Base-by-base conservation (phyloP, 176 grass and related monocot species). In the Rhynchospora breviuscula region DNA sequence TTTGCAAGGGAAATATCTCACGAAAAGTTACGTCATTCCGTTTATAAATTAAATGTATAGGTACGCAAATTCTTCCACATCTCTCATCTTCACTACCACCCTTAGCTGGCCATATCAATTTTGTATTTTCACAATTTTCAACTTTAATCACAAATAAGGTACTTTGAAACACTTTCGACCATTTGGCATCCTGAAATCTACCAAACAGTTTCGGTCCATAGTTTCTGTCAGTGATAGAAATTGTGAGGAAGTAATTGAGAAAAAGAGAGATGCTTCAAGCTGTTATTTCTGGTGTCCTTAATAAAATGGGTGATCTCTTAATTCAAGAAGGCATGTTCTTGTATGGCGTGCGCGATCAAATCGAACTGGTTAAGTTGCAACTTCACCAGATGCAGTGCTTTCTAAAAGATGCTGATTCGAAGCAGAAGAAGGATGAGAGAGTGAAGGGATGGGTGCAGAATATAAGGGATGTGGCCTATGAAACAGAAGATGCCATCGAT, bases 371-470 rank as follows among this genome's bases (percentile, higher is more conserved):
- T 35, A 35, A 46, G 67, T 46, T 35, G 15, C 35, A 72, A 14
- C 67, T 72, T 43, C 35, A 72, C 35, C 29, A 46, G 67, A 72
- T 46, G 29, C 26, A 72, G 31, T 72, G 67, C 67, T 72, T 72
- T n/a, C 26, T 72, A 72, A 72, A 72, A n/a, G 67, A 72, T 46
- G 67, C 67, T 0, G 67, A 72, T 43, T 72, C 67, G 2, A 40
- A 35, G 6, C 67, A 72, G 67, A 72, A 72, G 17, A 72, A 35
- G 31, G 67, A 72, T 46, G 67, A 72, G 67, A 13, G 67, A 40
- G 67, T 72, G 43, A 72, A 72, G 43, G 43, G 43, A 31, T 72
- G 67, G 67, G 67, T 72, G 12, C 33, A 63, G 60, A 21, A 63
- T 63, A 18, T 63, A 63, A 23, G 60, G 23, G 60, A 25, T 22